A percentile compares a stretch with the other conserved stretches of the same genome.
phyloP scores from a whole-genome alignment of 768 basidiomycete genomes.

The Tylopilus rubrobrunneus region DNA sequence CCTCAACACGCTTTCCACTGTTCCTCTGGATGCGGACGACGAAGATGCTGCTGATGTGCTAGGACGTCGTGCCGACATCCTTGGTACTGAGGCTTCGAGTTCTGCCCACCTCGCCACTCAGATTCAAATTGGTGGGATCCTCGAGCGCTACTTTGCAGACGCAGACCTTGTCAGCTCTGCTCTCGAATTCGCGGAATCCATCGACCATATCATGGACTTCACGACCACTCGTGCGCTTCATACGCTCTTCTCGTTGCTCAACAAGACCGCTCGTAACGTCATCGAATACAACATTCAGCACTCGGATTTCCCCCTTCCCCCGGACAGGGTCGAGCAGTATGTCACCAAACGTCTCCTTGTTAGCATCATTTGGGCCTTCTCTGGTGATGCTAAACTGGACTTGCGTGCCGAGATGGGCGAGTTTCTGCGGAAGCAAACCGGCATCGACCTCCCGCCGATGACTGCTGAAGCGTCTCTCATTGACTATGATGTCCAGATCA shows the following conservation, averaged over 20 bases:
- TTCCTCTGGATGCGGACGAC: constrained; percentile 85
- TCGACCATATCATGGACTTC: constrained; percentile 99
- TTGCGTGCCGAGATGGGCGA: constrained; percentile 86
- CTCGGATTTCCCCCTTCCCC: constrained; percentile 85
- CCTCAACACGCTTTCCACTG: constrained; percentile 66
- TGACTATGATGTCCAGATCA: constrained; percentile 91
- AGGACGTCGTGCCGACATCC: constrained; percentile 54
- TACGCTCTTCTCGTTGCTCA: constrained; percentile 94
- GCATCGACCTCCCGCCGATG: constrained; percentile 83
- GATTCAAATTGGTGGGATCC: constrained; percentile 64
- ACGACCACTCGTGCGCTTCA: constrained; percentile 87
- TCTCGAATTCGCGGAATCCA: constrained; percentile 73
- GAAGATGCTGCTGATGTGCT: constrained; percentile 66
- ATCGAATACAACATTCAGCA: constrained; percentile 95
- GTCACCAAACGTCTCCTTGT: constrained; percentile 86
- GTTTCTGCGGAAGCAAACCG: constrained; percentile 78
- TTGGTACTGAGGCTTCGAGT: constrained; percentile 41
- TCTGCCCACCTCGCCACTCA: constrained; percentile 72
- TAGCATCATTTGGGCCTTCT: constrained; percentile 96
- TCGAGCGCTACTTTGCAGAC: constrained; percentile 79
- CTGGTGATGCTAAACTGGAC: constrained; percentile 92
- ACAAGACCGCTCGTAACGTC: constrained; percentile 91
- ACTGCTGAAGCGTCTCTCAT: constrained; percentile 77
- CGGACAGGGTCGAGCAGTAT: constrained; percentile 87
- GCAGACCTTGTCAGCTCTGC: constrained; percentile 81